phyloP scores from a whole-genome alignment of 192 early-diverging fungal species.

The Phlyctochytrium bullatum region DNA sequence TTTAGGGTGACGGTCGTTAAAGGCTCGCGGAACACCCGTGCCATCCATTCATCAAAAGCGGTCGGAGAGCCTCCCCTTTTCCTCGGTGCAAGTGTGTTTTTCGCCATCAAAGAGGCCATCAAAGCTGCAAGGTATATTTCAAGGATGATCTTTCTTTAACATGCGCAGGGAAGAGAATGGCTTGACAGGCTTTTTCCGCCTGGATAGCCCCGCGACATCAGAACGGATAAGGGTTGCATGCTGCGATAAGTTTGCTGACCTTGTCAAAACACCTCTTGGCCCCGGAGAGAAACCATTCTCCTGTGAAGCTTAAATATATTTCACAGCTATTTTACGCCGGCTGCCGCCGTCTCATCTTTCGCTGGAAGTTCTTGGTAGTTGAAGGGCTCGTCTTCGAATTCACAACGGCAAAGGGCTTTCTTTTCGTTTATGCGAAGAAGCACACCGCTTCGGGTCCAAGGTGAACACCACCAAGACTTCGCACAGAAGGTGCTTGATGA shows the following conservation, averaged over 20 bases:
- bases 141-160: conserved; percentile 7
- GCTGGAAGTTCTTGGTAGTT: too few relatives aligned
- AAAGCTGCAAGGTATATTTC: conserved; percentile 58
- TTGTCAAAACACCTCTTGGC: conserved; percentile 26
- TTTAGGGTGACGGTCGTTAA: conserved; percentile 73
- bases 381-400: too few relatives aligned
- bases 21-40: conserved; percentile 44
- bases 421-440: too few relatives aligned
- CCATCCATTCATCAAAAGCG: conserved; percentile 79
- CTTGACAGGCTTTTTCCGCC: conserved; percentile 47
- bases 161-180: conserved; percentile 25
- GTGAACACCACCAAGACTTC: too few relatives aligned
- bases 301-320: too few relatives aligned
- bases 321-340: not conserved
- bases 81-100: conserved; percentile 72
- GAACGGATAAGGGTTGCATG: conserved; percentile 74
- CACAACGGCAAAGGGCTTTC: too few relatives aligned
- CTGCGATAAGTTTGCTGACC: conserved; percentile 57
- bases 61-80: conserved; percentile 88
- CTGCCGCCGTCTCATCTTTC: conserved; percentile 1
- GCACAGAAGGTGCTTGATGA: too few relatives aligned
- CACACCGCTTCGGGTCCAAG: not conserved
- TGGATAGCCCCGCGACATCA: conserved; percentile 75
- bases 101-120: conserved; percentile 77
- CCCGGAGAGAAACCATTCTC: conserved; percentile 26